Evolutionary conservation across 1,284 basidiomycete species (phyloP).

Genomic region (Malassezia obtusa): DNA sequence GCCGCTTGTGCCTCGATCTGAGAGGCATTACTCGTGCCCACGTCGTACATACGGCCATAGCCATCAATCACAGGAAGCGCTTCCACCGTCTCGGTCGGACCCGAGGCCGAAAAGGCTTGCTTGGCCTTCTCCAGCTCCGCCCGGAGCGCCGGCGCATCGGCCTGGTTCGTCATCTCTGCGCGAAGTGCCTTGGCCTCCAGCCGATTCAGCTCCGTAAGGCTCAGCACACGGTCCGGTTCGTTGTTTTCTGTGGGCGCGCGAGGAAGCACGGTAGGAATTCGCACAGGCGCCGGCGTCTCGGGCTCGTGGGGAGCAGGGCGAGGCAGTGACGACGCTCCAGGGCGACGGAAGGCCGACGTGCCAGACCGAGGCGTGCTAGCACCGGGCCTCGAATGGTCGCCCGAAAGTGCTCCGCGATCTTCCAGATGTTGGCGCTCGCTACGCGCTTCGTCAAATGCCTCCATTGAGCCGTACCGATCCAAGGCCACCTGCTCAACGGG

Average conservation of each 20-base stretch:
- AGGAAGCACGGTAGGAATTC: constrained; percentile 1
- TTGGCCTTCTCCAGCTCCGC: constrained; percentile 66
- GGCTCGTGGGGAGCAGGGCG: background rate
- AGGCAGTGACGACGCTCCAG: constrained; percentile 18
- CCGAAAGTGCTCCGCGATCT: constrained; percentile 50
- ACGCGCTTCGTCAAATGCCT: constrained; percentile 76
- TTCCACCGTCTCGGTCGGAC: background rate
- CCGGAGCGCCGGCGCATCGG: constrained; percentile 66
- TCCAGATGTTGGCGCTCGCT: constrained; percentile 76
- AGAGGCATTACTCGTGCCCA: constrained; percentile 58
- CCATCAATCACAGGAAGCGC: constrained; percentile 75
- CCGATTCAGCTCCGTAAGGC: constrained; percentile 65
- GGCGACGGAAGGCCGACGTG: constrained; percentile 21
- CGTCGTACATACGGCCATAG: constrained; percentile 76
- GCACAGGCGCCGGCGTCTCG: background rate
- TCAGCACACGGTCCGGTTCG: constrained; percentile 3
- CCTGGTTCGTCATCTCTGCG: constrained; percentile 68
- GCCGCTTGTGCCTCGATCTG: constrained; percentile 54
- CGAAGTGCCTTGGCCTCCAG: constrained; percentile 84
- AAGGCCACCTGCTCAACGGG: constrained; percentile 71
- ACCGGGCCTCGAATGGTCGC: background rate
- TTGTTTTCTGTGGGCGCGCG: background rate
- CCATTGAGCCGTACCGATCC: constrained; percentile 55
- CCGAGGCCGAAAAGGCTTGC: constrained; percentile 28
- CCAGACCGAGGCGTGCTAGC: background rate